These are phyloP conservation scores for Micractinium sp. DNA, from an alignment of 139 green algal species.

Conservation along the genomic window DNA sequence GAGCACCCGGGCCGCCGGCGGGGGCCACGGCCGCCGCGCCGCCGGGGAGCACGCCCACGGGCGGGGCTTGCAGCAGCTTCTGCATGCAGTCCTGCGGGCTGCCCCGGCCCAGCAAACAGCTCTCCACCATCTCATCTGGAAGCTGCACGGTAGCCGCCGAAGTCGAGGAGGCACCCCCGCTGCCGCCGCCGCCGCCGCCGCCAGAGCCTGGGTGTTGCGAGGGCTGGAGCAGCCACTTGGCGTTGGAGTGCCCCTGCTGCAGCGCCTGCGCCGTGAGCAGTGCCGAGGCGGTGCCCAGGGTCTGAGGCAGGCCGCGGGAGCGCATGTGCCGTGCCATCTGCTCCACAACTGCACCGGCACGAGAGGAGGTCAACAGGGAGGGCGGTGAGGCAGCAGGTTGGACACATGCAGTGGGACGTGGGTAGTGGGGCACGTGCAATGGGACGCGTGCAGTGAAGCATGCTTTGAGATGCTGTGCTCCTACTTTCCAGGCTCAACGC, in stretches of 20 bases:
- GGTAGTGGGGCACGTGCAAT: too few relatives aligned
- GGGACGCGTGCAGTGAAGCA: too few relatives aligned
- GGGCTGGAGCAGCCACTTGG: slow-evolving; percentile 36
- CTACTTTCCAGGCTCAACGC: too few relatives aligned
- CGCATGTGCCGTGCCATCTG: slow-evolving; percentile 16
- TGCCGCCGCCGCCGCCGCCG: not conserved
- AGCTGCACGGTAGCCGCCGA: not conserved
- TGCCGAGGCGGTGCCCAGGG: slow-evolving; percentile 4
- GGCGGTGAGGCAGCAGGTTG: too few relatives aligned
- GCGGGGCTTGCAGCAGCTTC: not conserved
- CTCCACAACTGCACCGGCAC: not conserved
- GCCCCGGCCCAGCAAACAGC: slow-evolving; percentile 19
- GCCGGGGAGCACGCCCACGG: not conserved
- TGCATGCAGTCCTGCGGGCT: not conserved
- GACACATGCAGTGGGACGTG: too few relatives aligned
- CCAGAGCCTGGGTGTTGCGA: not conserved
- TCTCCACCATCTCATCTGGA: slow-evolving; percentile 4
- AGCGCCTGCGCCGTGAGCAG: slow-evolving; percentile 25
- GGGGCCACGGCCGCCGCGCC: not conserved
- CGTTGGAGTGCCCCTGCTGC: not conserved
- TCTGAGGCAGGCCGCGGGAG: not conserved
- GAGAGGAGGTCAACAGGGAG: too few relatives aligned
- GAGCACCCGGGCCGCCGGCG: not conserved
- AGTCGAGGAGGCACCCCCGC: not conserved
- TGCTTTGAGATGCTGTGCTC: too few relatives aligned